A percentile compares a stretch with the other conserved stretches of the same genome.
Evolutionary conservation across 345 rosid genomes (phyloP).

Genomic region (Eucalyptus curtisii): DNA sequence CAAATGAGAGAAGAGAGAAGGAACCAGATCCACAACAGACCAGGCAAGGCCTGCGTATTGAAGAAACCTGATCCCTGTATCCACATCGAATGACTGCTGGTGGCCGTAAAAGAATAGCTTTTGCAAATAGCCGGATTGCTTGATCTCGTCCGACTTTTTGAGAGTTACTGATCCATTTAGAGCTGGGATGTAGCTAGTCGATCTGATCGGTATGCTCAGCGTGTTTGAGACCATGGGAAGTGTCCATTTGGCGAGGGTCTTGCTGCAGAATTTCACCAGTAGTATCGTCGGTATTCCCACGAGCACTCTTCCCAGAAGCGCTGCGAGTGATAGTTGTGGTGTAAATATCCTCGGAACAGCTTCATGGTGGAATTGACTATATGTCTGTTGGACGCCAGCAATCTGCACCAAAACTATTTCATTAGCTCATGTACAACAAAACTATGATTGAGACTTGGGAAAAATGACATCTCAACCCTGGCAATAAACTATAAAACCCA

Average conservation of each 20-base stretch:
- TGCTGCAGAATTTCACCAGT: slow-evolving; percentile 81
- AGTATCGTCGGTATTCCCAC: slow-evolving; percentile 88
- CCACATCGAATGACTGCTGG: slow-evolving; percentile 55
- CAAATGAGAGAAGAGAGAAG: slow-evolving; percentile 47
- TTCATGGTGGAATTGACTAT: slow-evolving; percentile 88
- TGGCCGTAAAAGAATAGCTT: slow-evolving; percentile 31
- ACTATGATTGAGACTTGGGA: neutral
- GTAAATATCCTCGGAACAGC: slow-evolving; percentile 50
- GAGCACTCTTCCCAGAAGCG: slow-evolving; percentile 53
- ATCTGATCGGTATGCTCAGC: slow-evolving; percentile 65
- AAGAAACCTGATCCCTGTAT: slow-evolving; percentile 77
- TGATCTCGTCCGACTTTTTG: slow-evolving; percentile 32
- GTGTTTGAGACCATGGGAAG: slow-evolving; percentile 70
- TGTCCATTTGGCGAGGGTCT: slow-evolving; percentile 75
- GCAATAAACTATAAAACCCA: neutral
- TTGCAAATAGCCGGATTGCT: slow-evolving; percentile 39
- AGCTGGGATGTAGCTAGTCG: slow-evolving; percentile 54
- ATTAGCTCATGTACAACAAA: neutral
- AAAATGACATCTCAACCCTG: neutral
- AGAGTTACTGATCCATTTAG: slow-evolving; percentile 24
- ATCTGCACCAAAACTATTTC: slow-evolving; percentile 29
- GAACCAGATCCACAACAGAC: slow-evolving; percentile 93
- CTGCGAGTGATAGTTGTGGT: slow-evolving; percentile 20
- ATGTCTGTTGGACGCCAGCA: slow-evolving; percentile 75
- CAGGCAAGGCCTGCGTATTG: slow-evolving; percentile 96